Evolutionary conservation across 176 grass and related monocot genomes (phyloP).

Genomic region (Ampelocalamus luodianensis): DNA sequence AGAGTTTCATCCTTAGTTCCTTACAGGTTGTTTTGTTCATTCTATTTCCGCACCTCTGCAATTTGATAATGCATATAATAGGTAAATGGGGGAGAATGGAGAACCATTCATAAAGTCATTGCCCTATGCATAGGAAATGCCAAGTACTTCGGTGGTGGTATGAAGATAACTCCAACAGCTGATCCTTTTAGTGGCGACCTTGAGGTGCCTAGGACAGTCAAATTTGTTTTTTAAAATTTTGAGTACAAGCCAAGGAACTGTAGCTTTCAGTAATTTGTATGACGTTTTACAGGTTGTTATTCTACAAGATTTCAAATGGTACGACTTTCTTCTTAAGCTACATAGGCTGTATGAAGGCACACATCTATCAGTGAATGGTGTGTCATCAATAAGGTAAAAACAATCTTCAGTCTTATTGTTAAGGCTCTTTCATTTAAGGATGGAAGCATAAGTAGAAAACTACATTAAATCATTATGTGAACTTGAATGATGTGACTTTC

Average conservation of each 20-base stretch:
- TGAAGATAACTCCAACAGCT: conserved; percentile 90
- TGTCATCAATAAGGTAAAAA: conserved; percentile 73
- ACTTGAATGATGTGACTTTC: not conserved
- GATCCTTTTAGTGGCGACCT: conserved; percentile 76
- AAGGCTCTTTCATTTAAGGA: conserved; percentile 32
- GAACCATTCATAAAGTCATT: conserved; percentile 69
- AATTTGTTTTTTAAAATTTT: conserved; percentile 1
- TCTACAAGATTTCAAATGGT: conserved; percentile 97
- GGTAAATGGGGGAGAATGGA: conserved; percentile 86
- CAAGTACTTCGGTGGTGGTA: conserved; percentile 91
- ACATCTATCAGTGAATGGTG: conserved; percentile 69
- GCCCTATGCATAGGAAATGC: conserved; percentile 93
- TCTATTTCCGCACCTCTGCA: conserved; percentile 9
- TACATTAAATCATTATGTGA: not conserved
- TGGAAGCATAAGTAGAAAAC: not conserved
- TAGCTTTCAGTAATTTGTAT: conserved; percentile 29
- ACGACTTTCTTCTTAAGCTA: conserved; percentile 83
- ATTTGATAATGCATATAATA: conserved; percentile 42
- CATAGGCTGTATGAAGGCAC: conserved; percentile 84
- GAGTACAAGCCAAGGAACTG: not conserved
- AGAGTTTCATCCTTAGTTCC: conserved; percentile 23
- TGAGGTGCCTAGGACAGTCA: conserved; percentile 57
- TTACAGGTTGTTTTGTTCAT: conserved; percentile 34
- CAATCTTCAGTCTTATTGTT: conserved; percentile 11
- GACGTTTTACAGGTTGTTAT: conserved; percentile 69